Evolutionary conservation across 2,329 filamentous ascomycete genomes (phyloP), one percentile per base, ranked within the genome.

Genomic region (Macrophomina pseudophaseolina): DNA sequence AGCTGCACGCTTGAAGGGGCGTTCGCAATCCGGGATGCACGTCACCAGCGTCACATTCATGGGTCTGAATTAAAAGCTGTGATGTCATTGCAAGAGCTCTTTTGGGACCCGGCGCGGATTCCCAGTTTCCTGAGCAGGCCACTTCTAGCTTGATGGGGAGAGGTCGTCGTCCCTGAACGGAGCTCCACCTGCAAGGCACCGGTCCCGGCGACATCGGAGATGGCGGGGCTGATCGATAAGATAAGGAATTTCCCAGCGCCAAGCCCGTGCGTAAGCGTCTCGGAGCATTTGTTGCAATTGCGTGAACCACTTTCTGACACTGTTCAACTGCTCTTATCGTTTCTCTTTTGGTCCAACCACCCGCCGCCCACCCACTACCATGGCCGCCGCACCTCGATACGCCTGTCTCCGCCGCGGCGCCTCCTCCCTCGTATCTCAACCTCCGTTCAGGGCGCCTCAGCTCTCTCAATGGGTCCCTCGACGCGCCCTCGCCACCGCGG

Each of bases 401-500:
- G 33, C 11, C 16, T 60, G 28, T 9, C 44, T 62, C 42, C 35
- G 58, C 42, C 58, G 44, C 32, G 44, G 42, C 58, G 44, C 44
- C 42, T 49, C 44, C n/a, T 62, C 44, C 4, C 58, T 62, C 58
- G n/a, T 42, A 8, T 49, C 58, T 5, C 42, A 18, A 18, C 11
- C 58, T n/a, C 28, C 58, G 11, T 9, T 32, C 58, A 28, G 35
- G 16, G n/a, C 33, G 62, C 51, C 49, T n/a, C 40, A 18, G 30
- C 40, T 16, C 44, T 28, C 38, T 23, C 44, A 44, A 54, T 48
- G 33, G 63, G 5, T 23, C 35, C n/a, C 63, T 35, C 63, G 30
- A 44, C 42, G 42, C 11, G 42, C 51, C 52, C 63, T 65, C 51
- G 63, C 63, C 63, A 65, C 63, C 63, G 52, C 63, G 35, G 63